Evolutionary conservation across 1,284 basidiomycete species (phyloP).

Genomic region (Ustilago curta): DNA sequence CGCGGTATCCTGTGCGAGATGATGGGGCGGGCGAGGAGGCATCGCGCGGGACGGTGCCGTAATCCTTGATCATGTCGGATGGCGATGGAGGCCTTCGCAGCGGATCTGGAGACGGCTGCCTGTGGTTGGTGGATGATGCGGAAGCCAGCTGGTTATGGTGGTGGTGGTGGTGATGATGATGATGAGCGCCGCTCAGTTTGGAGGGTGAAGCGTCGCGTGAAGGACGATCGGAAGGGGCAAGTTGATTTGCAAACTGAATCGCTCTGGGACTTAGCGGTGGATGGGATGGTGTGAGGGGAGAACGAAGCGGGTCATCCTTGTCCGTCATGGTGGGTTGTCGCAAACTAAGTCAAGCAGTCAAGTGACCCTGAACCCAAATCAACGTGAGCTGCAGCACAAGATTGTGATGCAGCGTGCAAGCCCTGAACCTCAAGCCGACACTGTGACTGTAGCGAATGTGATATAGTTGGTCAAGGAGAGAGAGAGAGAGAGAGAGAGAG

Average conservation of each 20-base stretch:
- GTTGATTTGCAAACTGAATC: constrained; percentile 42
- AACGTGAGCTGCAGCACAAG: not conserved
- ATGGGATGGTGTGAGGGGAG: constrained; percentile 23
- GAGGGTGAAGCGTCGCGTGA: constrained; percentile 31
- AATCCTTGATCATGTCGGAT: constrained; percentile 26
- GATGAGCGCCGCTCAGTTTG: constrained; percentile 10
- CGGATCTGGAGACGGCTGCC: constrained; percentile 30
- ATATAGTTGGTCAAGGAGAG: too few species aligned
- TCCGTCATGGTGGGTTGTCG: constrained; percentile 23
- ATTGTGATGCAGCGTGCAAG: not conserved
- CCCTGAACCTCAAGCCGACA: too few species aligned
- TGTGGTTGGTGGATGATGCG: constrained; percentile 5
- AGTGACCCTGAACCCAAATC: constrained; percentile 1
- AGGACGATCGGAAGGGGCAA: constrained; percentile 13
- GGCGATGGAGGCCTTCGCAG: constrained; percentile 24
- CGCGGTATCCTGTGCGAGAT: constrained; percentile 27
- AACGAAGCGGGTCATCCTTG: constrained; percentile 43
- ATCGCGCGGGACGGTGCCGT: constrained; percentile 26
- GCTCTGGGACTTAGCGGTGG: constrained; percentile 38
- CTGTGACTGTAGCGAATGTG: constrained; percentile 3
- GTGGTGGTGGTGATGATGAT: constrained; percentile 9
- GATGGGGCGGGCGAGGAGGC: not conserved
- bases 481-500: constrained; percentile 3
- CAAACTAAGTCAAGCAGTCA: too few species aligned
- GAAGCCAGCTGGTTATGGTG: not conserved